Evolutionary conservation across 2,329 filamentous ascomycete species (phyloP).

Genomic region (Cladosporium sphaerospermum): DNA sequence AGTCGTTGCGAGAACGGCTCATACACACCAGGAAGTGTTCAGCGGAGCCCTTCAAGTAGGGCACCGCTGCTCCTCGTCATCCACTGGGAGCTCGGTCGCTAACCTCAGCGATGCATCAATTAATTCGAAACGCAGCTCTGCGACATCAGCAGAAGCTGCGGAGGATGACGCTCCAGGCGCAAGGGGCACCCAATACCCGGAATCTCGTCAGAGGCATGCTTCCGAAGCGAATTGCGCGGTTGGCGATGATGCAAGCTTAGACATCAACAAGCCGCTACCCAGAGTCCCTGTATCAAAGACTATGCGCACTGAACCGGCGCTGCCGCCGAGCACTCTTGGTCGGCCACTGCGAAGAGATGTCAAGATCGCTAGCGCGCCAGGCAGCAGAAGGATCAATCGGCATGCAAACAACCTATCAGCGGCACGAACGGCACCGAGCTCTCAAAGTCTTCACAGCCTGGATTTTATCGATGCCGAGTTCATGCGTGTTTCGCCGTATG

Average conservation of each 20-base stretch:
- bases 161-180: background rate
- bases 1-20: too few species aligned
- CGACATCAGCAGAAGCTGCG: constrained; percentile 19
- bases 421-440: background rate
- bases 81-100: constrained; percentile 27
- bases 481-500: constrained; percentile 11
- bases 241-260: background rate
- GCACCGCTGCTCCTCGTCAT: constrained; percentile 24
- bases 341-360: background rate
- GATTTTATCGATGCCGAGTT: constrained; percentile 14
- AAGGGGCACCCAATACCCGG: too few species aligned
- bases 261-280: constrained; percentile 20
- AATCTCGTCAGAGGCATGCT: too few species aligned
- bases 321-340: constrained; percentile 1
- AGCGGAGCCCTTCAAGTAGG: too few species aligned
- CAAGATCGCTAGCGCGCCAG: background rate
- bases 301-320: constrained; percentile 7
- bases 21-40: too few species aligned
- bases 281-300: constrained; percentile 13
- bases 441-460: constrained; percentile 1
- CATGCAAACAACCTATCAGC: background rate
- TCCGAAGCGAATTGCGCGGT: too few species aligned
- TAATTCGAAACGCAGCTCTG: constrained; percentile 33
- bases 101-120: constrained; percentile 31
- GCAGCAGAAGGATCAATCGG: background rate